phyloP scores from a whole-genome alignment of 306 rosid species.

The Hippophae tibetana region DNA sequence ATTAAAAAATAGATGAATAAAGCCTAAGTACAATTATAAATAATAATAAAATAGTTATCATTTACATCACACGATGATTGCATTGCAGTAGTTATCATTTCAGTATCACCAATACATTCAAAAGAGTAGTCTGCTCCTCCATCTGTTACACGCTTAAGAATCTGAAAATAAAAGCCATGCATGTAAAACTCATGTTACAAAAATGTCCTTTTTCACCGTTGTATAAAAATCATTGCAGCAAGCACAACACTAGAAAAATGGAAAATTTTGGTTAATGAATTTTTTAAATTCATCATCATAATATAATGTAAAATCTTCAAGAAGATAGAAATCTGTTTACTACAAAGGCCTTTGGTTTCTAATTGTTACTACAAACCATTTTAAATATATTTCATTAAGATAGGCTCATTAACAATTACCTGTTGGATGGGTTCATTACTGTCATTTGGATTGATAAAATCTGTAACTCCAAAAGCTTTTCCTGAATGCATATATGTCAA shows the following conservation, averaged over 20 bases:
- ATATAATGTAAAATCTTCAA: no score
- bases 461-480: slow-evolving; percentile 73
- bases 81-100: slow-evolving; percentile 79
- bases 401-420: slow-evolving; percentile 23
- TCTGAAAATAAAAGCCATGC: slow-evolving; percentile 38
- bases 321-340: no score
- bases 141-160: slow-evolving; percentile 57
- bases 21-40: slow-evolving; percentile 5
- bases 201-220: no score
- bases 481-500: slow-evolving; percentile 47
- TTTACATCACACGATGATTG: slow-evolving; percentile 88
- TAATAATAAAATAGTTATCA: background rate
- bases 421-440: slow-evolving; percentile 55
- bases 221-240: no score
- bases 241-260: no score
- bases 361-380: background rate
- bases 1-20: background rate
- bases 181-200: background rate
- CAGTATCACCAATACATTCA: slow-evolving; percentile 88
- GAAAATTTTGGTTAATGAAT: no score
- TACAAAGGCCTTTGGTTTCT: no score
- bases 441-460: slow-evolving; percentile 59
- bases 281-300: no score
- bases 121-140: slow-evolving; percentile 98
- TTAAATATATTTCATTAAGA: background rate